These are phyloP conservation scores for Stellera chamaejasme DNA, from an alignment of 345 rosid species.

Conservation along the genomic window DNA sequence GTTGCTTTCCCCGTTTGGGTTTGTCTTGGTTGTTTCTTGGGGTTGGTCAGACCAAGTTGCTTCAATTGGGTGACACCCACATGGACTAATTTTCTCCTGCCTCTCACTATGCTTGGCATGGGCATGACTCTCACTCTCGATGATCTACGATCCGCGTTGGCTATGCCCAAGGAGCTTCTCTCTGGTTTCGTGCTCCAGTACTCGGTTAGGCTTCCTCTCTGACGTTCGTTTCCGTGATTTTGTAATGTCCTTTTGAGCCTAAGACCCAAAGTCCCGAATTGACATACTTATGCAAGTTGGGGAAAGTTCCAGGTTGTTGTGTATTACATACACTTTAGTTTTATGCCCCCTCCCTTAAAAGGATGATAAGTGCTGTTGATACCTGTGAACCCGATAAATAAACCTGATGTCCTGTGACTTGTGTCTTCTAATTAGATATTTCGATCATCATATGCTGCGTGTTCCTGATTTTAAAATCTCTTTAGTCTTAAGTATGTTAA, in stretches of 20 bases:
- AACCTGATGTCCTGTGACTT: too few species aligned
- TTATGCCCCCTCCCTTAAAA: too few species aligned
- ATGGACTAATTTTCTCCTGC: slow-evolving; percentile 53
- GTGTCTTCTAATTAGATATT: too few species aligned
- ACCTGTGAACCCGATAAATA: too few species aligned
- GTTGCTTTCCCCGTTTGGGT: slow-evolving; percentile 89
- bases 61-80: slow-evolving; percentile 77
- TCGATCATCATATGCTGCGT: too few species aligned
- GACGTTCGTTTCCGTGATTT: neutral
- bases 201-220: slow-evolving; percentile 41
- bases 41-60: slow-evolving; percentile 50
- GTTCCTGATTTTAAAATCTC: too few species aligned
- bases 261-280: too few species aligned
- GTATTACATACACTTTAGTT: too few species aligned
- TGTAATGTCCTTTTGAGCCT: neutral
- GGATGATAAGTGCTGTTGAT: too few species aligned
- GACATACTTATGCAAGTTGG: too few species aligned
- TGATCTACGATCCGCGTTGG: slow-evolving; percentile 70
- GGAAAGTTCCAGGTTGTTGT: too few species aligned
- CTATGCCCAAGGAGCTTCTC: slow-evolving; percentile 79
- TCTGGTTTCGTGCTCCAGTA: slow-evolving; percentile 75
- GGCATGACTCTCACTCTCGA: slow-evolving; percentile 87
- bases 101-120: slow-evolving; percentile 92
- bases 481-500: too few species aligned
- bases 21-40: slow-evolving; percentile 67